Evolutionary conservation across 2,329 filamentous ascomycete genomes (phyloP), one percentile per base, ranked within the genome.

Genomic region (Calonectria montana): DNA sequence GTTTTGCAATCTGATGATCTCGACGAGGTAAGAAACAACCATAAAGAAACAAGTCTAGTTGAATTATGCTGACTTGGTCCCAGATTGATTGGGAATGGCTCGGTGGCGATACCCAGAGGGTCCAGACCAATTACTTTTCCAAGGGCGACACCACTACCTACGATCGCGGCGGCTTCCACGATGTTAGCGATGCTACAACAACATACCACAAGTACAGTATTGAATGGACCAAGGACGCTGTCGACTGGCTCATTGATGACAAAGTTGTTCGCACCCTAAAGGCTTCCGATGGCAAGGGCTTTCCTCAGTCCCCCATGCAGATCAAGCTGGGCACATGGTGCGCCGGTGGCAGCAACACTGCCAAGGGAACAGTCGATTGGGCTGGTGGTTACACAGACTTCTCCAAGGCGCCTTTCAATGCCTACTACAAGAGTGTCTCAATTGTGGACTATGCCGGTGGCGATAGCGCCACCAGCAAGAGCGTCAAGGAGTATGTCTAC

Each of bases 31-130:
- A 35, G 23, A 31, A 41, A 23, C 16, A 23, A 2, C 13, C 6
- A 2, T 12, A 37, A 70, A 31, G 3, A 5, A 5, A 23, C 2
- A 6, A 3, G n/a, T 5, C n/a, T 29, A 12, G 6, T 7, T 21
- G 8, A 29, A 25, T 21, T 9, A 57, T 13, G 7, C 47, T 66
- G n/a, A 70, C 37, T 13, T 23, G 3, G 6, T 10, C 16, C 18
- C 9, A 98, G 87, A 97, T 98, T 75, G 96, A 98, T 84, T 97
- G 94, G 93, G 96, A 98, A 85, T 97, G 92, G 91, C 87, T 96
- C 23, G 94, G 94, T 55, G 91, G 90, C 23, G 87, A 90, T 71
- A 81, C 87, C 55, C 83, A 84, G 2, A 85, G 94, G 74, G 93
- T 94, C 1, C 94, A 97, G 83, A 92, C 90, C 78, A 97, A 98